A percentile compares a stretch with the other conserved stretches of the same genome.
These are phyloP conservation scores for Marasmius oreades DNA, from an alignment of 1,284 basidiomycete species.

Conservation along the genomic window DNA sequence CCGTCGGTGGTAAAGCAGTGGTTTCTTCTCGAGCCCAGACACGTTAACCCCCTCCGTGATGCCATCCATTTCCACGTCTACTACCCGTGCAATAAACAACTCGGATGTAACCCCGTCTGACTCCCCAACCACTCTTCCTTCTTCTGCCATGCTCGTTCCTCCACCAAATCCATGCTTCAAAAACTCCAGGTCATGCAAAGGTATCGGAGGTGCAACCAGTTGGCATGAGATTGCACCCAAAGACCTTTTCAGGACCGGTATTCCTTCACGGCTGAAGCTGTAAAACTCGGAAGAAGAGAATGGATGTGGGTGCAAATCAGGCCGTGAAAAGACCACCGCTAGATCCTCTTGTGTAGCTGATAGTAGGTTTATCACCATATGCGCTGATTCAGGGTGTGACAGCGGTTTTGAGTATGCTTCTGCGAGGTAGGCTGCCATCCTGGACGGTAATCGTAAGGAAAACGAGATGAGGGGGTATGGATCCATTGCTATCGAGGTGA, in stretches of 20 bases:
- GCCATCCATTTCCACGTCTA: neutral
- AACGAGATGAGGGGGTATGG: slow-evolving; percentile 86
- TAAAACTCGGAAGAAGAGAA: slow-evolving; percentile 39
- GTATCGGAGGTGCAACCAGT: slow-evolving; percentile 37
- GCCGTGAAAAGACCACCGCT: slow-evolving; percentile 59
- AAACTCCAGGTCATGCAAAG: slow-evolving; percentile 33
- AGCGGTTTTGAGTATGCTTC: slow-evolving; percentile 17
- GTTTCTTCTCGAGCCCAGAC: too few relatives aligned
- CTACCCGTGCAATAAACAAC: neutral
- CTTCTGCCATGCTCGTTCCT: neutral
- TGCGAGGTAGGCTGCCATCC: slow-evolving; percentile 67
- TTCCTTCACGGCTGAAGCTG: slow-evolving; percentile 43
- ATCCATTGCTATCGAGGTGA: slow-evolving; percentile 87
- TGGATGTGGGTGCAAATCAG: slow-evolving; percentile 59
- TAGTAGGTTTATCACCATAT: slow-evolving; percentile 70
- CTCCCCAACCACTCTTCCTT: neutral
- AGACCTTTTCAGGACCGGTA: slow-evolving; percentile 52
- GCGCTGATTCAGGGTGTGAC: slow-evolving; percentile 21
- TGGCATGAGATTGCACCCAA: slow-evolving; percentile 60
- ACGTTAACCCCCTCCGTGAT: neutral
- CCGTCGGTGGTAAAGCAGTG: neutral
- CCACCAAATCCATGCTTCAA: neutral
- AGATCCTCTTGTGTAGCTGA: slow-evolving; percentile 53
- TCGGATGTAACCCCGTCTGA: neutral
- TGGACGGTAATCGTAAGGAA: slow-evolving; percentile 83